These are phyloP conservation scores for Haemoproteus tartakovskyi DNA, from an alignment of 169 alveolate genomes.

Conservation along the genomic window DNA sequence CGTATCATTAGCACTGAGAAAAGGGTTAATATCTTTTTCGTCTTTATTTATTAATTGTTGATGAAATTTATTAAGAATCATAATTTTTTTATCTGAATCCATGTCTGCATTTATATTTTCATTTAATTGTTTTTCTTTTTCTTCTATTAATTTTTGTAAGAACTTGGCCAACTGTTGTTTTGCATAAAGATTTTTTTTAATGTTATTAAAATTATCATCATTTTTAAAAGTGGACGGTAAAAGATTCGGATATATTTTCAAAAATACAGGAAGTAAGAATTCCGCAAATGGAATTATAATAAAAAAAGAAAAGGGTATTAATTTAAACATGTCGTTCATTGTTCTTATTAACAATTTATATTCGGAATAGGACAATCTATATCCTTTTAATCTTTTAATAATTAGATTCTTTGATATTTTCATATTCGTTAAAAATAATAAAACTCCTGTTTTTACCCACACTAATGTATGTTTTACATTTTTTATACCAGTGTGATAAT, in stretches of 20 bases:
- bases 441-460: slow-evolving; percentile 80
- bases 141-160: slow-evolving; percentile 82
- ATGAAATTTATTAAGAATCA: slow-evolving; percentile 80
- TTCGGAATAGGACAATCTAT: slow-evolving; percentile 81
- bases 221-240: slow-evolving; percentile 86
- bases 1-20: slow-evolving; percentile 72
- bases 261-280: slow-evolving; percentile 83
- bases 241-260: slow-evolving; percentile 86
- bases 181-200: slow-evolving; percentile 82
- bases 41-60: slow-evolving; percentile 77
- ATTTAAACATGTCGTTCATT: slow-evolving; percentile 82
- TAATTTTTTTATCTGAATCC: slow-evolving; percentile 71
- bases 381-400: slow-evolving; percentile 78
- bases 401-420: slow-evolving; percentile 76
- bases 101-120: slow-evolving; percentile 74
- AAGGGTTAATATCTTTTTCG: slow-evolving; percentile 79
- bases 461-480: slow-evolving; percentile 72
- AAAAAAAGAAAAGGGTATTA: slow-evolving; percentile 86
- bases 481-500: slow-evolving; percentile 5
- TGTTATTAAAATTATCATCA: slow-evolving; percentile 74
- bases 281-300: slow-evolving; percentile 88
- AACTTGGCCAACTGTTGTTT: slow-evolving; percentile 85
- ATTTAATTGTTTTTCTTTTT: slow-evolving; percentile 66
- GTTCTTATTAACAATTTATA: slow-evolving; percentile 82
- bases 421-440: slow-evolving; percentile 74